These are phyloP conservation scores for Dalechampia spathulata DNA, from an alignment of 441 rosid genomes.

Conservation along the genomic window DNA sequence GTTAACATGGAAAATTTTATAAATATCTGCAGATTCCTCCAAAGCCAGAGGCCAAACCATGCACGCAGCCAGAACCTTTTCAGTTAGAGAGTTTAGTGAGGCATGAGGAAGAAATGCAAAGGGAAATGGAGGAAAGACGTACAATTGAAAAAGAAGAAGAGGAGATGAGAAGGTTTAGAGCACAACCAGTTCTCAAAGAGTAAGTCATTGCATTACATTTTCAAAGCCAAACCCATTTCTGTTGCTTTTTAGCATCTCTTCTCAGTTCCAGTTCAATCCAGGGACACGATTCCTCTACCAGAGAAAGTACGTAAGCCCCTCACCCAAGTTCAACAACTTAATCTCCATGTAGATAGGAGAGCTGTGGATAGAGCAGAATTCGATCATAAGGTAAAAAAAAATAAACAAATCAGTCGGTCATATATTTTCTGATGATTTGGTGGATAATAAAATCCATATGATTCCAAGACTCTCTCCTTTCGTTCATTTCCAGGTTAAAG, in stretches of 20 bases:
- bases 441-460: no score
- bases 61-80: conserved; percentile 83
- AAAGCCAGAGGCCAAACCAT: conserved; percentile 79
- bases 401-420: no score
- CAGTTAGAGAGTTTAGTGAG: conserved; percentile 80
- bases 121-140: conserved; percentile 74
- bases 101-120: conserved; percentile 83
- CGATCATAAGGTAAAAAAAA: conserved; percentile 89
- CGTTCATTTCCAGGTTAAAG: conserved; percentile 58
- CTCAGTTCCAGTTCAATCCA: conserved; percentile 16
- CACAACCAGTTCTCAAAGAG: conserved; percentile 76
- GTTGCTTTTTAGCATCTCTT: not conserved
- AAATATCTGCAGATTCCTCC: conserved; percentile 49
- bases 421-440: no score
- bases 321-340: conserved; percentile 68
- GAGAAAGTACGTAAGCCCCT: conserved; percentile 85
- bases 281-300: conserved; percentile 89
- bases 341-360: conserved; percentile 63
- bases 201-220: no score
- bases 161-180: conserved; percentile 63
- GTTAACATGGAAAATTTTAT: not conserved
- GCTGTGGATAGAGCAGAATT: conserved; percentile 84
- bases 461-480: no score
- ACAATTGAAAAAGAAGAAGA: conserved; percentile 74
- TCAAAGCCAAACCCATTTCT: not conserved